Evolutionary conservation across 2,329 filamentous ascomycete species (phyloP), one percentile per base, ranked within the genome.

Genomic region (Nemania serpens): DNA sequence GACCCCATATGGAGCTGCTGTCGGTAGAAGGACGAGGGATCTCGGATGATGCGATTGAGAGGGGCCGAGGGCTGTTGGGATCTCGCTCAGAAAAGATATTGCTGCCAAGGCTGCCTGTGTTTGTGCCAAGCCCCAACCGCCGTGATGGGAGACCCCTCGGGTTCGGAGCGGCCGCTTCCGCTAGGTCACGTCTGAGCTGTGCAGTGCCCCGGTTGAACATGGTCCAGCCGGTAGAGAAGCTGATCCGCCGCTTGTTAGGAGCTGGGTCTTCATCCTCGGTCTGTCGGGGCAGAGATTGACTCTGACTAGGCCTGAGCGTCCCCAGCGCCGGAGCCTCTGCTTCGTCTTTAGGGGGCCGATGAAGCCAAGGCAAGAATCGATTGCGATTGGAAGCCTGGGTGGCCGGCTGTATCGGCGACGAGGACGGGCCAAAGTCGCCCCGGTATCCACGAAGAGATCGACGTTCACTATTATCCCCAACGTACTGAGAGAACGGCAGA

Each of bases 1-100:
- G 82, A 73, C 88, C 89, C 76, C 90, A 91, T 62, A 93, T 91
- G 22, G 88, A 90, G 49, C 87, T 85, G 64, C 88, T 91, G 63
- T 95, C 91, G 1, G 89, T 90, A 1, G 91, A 93, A 5, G 91
- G 91, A 49, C 91, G 83, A 1, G 91, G 89, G 54, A 93, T 80
- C 60, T 91, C 89, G 5, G 82, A 82, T 0, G 88, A 91, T 13
- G 86, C 85, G 61, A 89, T 88, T 2, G 88, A 91, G 1, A 85
- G 80, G 12, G 90, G 89, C 17, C 90, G 81, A 1, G 90, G 88
- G 72, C 83, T 82, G 72, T 81, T 80, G 2, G 81, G 78, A 43
- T 87, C 84, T 39, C 82, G 78, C 17, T 87, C 84, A 20, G 84
- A 81, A 49, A 81, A 78, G 10, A 80, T 72, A 29, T 76, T 77